A percentile compares a stretch with the other conserved stretches of the same genome.
Conservation (phyloP, 805 yeast genomes). For the Candida oleophila region DNA sequence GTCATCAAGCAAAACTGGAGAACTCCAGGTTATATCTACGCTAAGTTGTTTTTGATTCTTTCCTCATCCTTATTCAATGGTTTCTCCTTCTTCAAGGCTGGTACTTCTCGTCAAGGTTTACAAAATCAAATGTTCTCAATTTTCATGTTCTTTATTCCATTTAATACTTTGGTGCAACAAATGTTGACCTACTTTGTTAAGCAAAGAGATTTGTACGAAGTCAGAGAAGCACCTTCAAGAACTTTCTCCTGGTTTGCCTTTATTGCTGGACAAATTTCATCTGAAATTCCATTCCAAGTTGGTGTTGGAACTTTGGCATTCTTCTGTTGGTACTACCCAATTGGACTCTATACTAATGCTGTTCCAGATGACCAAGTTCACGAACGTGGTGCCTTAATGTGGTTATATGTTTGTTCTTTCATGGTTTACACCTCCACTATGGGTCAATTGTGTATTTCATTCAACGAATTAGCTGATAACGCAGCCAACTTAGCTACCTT, state of each 20-base stretch:
- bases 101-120: conserved; percentile 50
- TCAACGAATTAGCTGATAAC: conserved; percentile 31
- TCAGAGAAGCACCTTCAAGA: conserved; percentile 44
- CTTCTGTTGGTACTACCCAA: conserved; percentile 64
- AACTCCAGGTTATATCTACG: conserved; percentile 58
- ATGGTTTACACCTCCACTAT: conserved; percentile 25
- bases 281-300: conserved; percentile 50
- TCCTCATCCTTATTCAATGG: conserved; percentile 66
- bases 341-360: conserved; percentile 49
- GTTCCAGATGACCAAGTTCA: conserved; percentile 38
- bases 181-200: conserved; percentile 42
- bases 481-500: conserved; percentile 32
- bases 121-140: conserved; percentile 67
- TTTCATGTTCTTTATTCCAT: conserved; percentile 44
- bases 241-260: conserved; percentile 45
- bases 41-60: conserved; percentile 58
- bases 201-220: conserved; percentile 47
- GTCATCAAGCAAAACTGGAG: conserved; percentile 46
- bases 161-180: conserved; percentile 40
- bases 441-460: conserved; percentile 30
- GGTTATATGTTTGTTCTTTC: conserved; percentile 28
- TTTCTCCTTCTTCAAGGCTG: conserved; percentile 67
- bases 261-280: conserved; percentile 37
- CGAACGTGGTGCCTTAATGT: conserved; percentile 37
- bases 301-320: conserved; percentile 40